Evolutionary conservation across 192 early-diverging fungal genomes (phyloP).

Genomic region (Obelidium mucronatum): DNA sequence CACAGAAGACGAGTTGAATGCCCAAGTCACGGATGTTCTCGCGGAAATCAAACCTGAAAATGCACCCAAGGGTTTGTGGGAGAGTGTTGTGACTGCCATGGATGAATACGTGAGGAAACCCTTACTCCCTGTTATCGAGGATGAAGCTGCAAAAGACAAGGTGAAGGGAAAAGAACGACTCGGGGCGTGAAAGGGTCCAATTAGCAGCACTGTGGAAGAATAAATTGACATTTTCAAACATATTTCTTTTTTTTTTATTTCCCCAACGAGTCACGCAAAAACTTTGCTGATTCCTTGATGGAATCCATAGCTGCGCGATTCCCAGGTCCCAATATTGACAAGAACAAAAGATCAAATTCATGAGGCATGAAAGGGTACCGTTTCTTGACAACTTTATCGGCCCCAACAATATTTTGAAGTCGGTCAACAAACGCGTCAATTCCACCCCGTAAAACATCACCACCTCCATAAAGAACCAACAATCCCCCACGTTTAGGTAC

Average conservation of each 20-base stretch:
- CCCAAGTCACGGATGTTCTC: background rate
- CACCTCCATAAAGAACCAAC: constrained; percentile 29
- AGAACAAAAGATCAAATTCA: constrained; percentile 1
- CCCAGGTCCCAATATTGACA: background rate
- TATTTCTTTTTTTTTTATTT: background rate
- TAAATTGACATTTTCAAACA: background rate
- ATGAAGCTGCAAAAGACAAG: background rate
- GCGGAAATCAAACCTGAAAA: constrained; percentile 4
- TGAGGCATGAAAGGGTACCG: constrained; percentile 27
- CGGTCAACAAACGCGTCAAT: constrained; percentile 25
- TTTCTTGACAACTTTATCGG: background rate
- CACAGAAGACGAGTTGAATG: constrained; percentile 4
- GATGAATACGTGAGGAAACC: constrained; percentile 6
- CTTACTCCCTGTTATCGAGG: background rate
- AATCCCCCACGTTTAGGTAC: background rate
- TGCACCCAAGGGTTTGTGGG: background rate
- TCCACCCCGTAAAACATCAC: constrained; percentile 17
- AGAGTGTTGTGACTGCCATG: background rate
- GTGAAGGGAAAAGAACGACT: constrained; percentile 1
- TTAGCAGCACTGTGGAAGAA: background rate
- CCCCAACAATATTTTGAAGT: background rate
- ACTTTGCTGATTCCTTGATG: background rate
- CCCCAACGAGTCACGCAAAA: constrained; percentile 16
- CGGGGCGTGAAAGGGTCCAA: background rate
- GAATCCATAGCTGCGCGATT: background rate